phyloP scores from a whole-genome alignment of 2,329 filamentous ascomycete species.

The Zelopaecilomyces penicillatus region DNA sequence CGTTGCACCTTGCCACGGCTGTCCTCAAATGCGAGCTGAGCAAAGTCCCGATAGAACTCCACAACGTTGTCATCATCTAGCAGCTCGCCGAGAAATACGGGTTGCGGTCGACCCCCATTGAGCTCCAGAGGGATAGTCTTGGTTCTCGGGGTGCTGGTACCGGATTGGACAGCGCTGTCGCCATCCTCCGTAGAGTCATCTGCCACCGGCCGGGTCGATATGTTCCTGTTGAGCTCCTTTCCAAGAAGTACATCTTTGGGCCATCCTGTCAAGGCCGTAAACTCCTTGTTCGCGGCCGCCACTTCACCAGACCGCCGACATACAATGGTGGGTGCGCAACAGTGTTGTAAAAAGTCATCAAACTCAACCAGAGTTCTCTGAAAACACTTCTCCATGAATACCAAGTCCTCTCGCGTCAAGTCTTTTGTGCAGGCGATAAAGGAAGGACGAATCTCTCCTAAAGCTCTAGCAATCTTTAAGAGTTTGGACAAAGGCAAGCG shows the following conservation, averaged over 20 bases:
- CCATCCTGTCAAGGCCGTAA: constrained; percentile 93
- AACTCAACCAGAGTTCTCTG: constrained; percentile 89
- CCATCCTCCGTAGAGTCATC: constrained; percentile 25
- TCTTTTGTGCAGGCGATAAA: constrained; percentile 88
- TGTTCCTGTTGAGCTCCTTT: constrained; percentile 77
- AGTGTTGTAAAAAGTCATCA: constrained; percentile 83
- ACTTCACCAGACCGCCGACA: constrained; percentile 89
- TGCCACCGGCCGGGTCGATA: constrained; percentile 54
- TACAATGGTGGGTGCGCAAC: constrained; percentile 83
- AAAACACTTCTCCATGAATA: constrained; percentile 97
- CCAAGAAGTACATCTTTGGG: constrained; percentile 81
- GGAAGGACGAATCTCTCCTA: constrained; percentile 83
- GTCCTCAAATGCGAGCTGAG: constrained; percentile 84
- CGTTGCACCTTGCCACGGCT: constrained; percentile 77
- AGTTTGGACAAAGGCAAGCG: constrained; percentile 72
- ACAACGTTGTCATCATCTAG: constrained; percentile 90
- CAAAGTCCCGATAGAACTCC: constrained; percentile 93
- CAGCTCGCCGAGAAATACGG: constrained; percentile 85
- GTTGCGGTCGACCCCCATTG: constrained; percentile 50
- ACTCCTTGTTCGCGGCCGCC: constrained; percentile 93
- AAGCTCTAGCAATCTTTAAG: constrained; percentile 73
- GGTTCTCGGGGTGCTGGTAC: constrained; percentile 42
- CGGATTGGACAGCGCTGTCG: constrained; percentile 24
- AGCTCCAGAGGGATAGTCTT: constrained; percentile 35
- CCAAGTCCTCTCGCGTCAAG: constrained; percentile 78